Conservation (phyloP, 2,329 filamentous ascomycete genomes). For the Ascochyta pisi region DNA sequence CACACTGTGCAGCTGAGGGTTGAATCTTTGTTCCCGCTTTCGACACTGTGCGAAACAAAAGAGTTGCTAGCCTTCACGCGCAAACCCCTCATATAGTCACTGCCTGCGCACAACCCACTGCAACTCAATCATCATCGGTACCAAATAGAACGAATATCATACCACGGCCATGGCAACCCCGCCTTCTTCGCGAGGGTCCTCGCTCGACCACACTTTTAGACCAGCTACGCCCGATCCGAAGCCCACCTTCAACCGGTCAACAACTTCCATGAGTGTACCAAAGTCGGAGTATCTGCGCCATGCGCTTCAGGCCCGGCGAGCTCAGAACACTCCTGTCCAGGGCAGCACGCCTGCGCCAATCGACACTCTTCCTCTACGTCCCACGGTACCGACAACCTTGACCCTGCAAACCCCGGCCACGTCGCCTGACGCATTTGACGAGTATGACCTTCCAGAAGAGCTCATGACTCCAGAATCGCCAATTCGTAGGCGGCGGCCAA, state of each 20-base stretch:
- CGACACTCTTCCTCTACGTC: neutral
- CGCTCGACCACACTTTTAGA: constrained; percentile 24
- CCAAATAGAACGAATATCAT: constrained; percentile 1
- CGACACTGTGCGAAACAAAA: constrained; percentile 8
- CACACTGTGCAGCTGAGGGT: neutral
- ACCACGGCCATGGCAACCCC: constrained; percentile 30
- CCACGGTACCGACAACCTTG: constrained; percentile 2
- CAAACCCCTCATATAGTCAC: constrained; percentile 10
- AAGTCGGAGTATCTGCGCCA: constrained; percentile 44
- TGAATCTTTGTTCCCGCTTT: constrained; percentile 1
- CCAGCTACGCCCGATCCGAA: constrained; percentile 28
- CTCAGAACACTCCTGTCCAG: constrained; percentile 27
- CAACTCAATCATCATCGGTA: neutral
- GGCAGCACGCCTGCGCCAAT: constrained; percentile 4
- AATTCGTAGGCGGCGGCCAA: constrained; percentile 35
- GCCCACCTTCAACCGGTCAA: constrained; percentile 20
- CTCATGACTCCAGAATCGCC: constrained; percentile 38
- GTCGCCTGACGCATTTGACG: constrained; percentile 29
- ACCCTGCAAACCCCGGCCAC: constrained; percentile 11
- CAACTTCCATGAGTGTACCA: constrained; percentile 34
- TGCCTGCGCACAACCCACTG: constrained; percentile 3
- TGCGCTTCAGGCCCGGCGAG: constrained; percentile 42
- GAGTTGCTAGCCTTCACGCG: constrained; percentile 1
- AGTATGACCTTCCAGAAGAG: constrained; percentile 42
- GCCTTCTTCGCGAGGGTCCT: constrained; percentile 27